phyloP scores from a whole-genome alignment of 305 asterid species.

The Petunia hybrid region DNA sequence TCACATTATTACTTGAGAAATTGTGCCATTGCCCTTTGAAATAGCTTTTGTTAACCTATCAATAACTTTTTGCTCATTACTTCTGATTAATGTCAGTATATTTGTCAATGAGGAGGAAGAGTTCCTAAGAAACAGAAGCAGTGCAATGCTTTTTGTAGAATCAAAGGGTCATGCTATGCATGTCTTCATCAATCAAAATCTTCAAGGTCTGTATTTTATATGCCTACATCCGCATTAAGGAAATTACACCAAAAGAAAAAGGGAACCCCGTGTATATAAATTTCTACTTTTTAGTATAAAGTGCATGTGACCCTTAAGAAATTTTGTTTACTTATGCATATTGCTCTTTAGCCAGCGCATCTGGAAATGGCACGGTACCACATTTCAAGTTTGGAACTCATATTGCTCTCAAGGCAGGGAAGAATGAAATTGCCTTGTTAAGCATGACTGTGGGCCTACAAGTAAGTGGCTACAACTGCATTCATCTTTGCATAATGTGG shows the following conservation, averaged over 20 bases:
- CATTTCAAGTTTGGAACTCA: slow-evolving; percentile 64
- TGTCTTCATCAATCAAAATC: slow-evolving; percentile 75
- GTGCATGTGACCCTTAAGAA: slow-evolving; percentile 38
- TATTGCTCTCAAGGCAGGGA: slow-evolving; percentile 69
- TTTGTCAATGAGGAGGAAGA: slow-evolving; percentile 63
- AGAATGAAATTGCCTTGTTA: slow-evolving; percentile 80
- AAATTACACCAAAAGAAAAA: not conserved
- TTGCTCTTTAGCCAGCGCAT: slow-evolving; percentile 71
- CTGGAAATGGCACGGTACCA: slow-evolving; percentile 81
- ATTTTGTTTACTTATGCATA: slow-evolving; percentile 32
- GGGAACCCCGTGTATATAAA: not conserved
- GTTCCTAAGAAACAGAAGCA: slow-evolving; percentile 57
- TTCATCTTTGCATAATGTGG: not conserved
- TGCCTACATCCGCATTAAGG: not conserved
- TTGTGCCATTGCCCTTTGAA: slow-evolving; percentile 5
- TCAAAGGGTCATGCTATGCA: slow-evolving; percentile 91
- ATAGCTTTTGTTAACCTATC: not conserved
- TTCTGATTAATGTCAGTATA: slow-evolving; percentile 58
- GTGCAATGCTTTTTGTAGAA: slow-evolving; percentile 72
- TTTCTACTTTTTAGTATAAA: slow-evolving; percentile 4
- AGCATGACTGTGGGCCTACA: slow-evolving; percentile 92
- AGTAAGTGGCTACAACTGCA: slow-evolving; percentile 48
- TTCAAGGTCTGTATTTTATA: slow-evolving; percentile 62
- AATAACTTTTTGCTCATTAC: slow-evolving; percentile 19
- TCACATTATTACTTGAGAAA: not conserved